Base-by-base conservation (phyloP, 2,329 filamentous ascomycete genomes). In the Periconia macrospinosa region DNA sequence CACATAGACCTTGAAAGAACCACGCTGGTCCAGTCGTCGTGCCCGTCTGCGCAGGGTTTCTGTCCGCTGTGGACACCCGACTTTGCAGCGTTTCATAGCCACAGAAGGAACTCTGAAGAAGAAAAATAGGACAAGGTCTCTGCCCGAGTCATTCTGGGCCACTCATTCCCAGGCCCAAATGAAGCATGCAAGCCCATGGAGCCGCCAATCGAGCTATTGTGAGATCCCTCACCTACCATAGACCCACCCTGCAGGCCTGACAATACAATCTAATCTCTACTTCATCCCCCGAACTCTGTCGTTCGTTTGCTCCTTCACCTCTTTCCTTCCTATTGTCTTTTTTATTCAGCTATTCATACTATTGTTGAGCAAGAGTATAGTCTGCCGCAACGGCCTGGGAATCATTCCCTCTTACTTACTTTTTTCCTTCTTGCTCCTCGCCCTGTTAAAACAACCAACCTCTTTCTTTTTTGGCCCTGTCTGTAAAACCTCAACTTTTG, bases 311-410 rank as follows among this genome's bases (percentile, higher is more conserved):
- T 55, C 53, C 57, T 42, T 33, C 45, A 42, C 63, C 55, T 54
- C 33, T n/a, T n/a, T 37, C 15, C 33, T 65, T 62, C 58, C 58
- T 66, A 65, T 71, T 68, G 66, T 71, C 60, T 55, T 53, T 60
- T 59, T 55, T 55, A 57, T 69, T 19, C 62, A 47, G 47, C 47
- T 64, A 65, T 71, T 67, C 64, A 63, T 71, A 60, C 63, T 73
- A 72, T 75, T 77, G 72, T 69, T 43, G 61, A 65, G 64, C 57
- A 50, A 61, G 60, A 58, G 62, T 57, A 52, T 56, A 71, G 58
- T 60, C 55, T 68, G 73, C 67, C 71, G 69, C 57, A 37, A 59
- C 66, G 68, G 67, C 67, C 61, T 57, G 62, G 62, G 62, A 58
- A 58, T 49, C 56, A 53, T 30, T 44, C 55, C 59, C 51, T 65